phyloP scores from a whole-genome alignment of 768 basidiomycete species.

The Trametes sanguinea region DNA sequence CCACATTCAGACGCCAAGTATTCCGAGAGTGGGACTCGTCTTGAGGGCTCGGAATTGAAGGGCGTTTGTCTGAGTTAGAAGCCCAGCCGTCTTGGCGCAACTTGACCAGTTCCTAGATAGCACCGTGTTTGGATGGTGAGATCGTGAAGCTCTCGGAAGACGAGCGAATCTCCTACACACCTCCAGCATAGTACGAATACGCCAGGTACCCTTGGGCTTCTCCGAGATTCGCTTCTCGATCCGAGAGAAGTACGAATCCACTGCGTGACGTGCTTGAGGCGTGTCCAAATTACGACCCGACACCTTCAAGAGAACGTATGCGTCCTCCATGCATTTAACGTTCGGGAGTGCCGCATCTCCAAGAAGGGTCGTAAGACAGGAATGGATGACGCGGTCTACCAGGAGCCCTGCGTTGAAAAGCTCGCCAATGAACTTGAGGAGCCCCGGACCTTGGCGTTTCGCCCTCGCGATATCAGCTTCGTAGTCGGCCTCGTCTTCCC shows the following conservation, averaged over 20 bases:
- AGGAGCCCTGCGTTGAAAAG: conserved; percentile 97
- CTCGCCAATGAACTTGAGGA: conserved; percentile 97
- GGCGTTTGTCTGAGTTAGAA: too few species aligned
- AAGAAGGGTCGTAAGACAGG: conserved; percentile 95
- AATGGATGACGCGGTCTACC: conserved; percentile 96
- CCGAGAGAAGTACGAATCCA: background rate
- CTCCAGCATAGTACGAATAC: background rate
- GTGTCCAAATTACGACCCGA: conserved; percentile 84
- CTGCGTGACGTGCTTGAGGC: conserved; percentile 55
- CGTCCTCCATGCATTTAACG: conserved; percentile 95
- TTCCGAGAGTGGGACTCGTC: too few species aligned
- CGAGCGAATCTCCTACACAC: background rate
- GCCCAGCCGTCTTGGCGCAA: background rate
- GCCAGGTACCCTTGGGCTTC: background rate
- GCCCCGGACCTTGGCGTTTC: conserved; percentile 92
- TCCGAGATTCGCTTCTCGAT: conserved; percentile 25
- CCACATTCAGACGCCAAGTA: too few species aligned
- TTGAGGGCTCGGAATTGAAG: too few species aligned
- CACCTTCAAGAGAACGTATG: conserved; percentile 89
- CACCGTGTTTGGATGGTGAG: too few species aligned
- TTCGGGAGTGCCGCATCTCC: conserved; percentile 88
- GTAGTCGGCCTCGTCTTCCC: conserved; percentile 48
- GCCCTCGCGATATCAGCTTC: conserved; percentile 90
- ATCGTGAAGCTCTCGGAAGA: background rate
- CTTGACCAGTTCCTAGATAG: background rate